A percentile compares a stretch with the other conserved stretches of the same genome.
Evolutionary conservation across 139 green algal species (phyloP).

Genomic region (Chlamydomonas asymmetrica): DNA sequence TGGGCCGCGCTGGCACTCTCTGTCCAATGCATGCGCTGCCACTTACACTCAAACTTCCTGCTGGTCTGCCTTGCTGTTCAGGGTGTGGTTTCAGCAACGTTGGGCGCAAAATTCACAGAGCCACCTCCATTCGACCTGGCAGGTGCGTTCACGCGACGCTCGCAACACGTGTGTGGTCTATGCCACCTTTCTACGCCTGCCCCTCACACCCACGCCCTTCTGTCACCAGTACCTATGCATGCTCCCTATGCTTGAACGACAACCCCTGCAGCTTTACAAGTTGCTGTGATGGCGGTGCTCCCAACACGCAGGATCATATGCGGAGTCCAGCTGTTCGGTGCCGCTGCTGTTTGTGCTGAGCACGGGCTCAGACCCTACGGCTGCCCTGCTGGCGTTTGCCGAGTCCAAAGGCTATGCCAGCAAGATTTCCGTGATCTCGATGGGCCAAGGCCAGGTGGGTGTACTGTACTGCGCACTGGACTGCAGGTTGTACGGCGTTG

Average conservation of each 20-base stretch:
- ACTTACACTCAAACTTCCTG: too few species aligned
- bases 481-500: neutral
- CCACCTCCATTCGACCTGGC: conserved; percentile 58
- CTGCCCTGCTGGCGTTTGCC: conserved; percentile 68
- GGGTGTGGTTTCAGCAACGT: conserved; percentile 32
- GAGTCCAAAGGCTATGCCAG: conserved; percentile 13
- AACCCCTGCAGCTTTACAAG: neutral
- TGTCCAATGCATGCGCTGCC: too few species aligned
- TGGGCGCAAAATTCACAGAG: conserved; percentile 52
- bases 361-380: conserved; percentile 64
- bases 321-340: conserved; percentile 52
- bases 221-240: neutral
- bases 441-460: conserved; percentile 63
- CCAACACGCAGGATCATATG: conserved; percentile 23
- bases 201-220: neutral
- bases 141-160: neutral
- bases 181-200: neutral
- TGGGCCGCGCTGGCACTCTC: too few species aligned
- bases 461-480: neutral
- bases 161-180: neutral
- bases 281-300: neutral
- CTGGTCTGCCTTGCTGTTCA: neutral
- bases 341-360: conserved; percentile 72
- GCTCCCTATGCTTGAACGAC: neutral
- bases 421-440: conserved; percentile 54